A percentile compares a stretch with the other conserved stretches of the same genome.
These are phyloP conservation scores for Parastagonospora avenae DNA, from an alignment of 2,329 filamentous ascomycete species.

Conservation along the genomic window DNA sequence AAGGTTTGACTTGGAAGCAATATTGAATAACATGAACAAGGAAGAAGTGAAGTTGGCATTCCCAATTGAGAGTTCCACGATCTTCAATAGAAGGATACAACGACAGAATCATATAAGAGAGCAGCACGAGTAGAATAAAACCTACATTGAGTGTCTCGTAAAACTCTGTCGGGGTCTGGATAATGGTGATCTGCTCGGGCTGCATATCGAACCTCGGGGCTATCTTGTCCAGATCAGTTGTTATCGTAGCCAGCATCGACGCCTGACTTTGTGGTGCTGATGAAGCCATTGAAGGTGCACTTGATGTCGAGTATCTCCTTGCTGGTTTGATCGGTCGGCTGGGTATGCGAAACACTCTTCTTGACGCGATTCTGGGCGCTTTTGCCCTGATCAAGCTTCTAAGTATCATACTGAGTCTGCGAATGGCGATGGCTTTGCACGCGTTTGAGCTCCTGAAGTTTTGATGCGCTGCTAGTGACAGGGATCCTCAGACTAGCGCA, in stretches of 20 bases:
- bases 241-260: constrained; percentile 63
- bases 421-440: constrained; percentile 1
- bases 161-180: constrained; percentile 84
- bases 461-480: constrained; percentile 27
- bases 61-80: not conserved
- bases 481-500: constrained; percentile 11
- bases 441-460: constrained; percentile 25
- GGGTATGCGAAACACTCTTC: constrained; percentile 20
- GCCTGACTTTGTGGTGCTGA: constrained; percentile 53
- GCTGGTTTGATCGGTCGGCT: constrained; percentile 21
- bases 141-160: constrained; percentile 86
- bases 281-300: constrained; percentile 31
- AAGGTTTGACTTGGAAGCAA: not conserved
- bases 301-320: constrained; percentile 43
- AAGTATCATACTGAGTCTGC: constrained; percentile 39
- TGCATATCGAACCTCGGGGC: constrained; percentile 88
- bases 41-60: not conserved
- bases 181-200: constrained; percentile 78
- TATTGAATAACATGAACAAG: not conserved
- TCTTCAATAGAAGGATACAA: not conserved
- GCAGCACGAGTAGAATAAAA: not conserved
- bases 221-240: constrained; percentile 80
- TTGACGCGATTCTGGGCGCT: constrained; percentile 22
- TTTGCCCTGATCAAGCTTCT: constrained; percentile 34
- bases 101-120: not conserved